Evolutionary conservation across 75 land plant genomes (phyloP).

Genomic region (Selaginella tamariscina): DNA sequence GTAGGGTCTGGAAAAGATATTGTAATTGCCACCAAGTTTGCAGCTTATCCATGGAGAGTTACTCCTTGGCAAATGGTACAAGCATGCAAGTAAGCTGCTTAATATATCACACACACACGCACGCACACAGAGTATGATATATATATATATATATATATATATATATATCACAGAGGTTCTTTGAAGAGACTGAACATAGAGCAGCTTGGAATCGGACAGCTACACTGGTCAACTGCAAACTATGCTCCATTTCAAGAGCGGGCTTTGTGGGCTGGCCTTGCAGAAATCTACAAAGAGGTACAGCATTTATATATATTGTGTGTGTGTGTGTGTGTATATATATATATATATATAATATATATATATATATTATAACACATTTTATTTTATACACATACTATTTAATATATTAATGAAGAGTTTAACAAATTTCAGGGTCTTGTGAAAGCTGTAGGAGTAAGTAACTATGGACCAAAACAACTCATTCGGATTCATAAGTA

Average conservation of each 20-base stretch:
- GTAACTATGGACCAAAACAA: slow-evolving; percentile 13
- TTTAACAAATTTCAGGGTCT: not conserved
- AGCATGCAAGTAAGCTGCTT: slow-evolving; percentile 3
- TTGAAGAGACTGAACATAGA: not conserved
- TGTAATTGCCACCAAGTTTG: slow-evolving; percentile 7
- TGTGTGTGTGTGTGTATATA: too few species aligned
- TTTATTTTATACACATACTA: too few species aligned
- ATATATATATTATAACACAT: too few species aligned
- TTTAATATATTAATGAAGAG: not conserved
- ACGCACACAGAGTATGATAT: not conserved
- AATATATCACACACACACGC: not conserved
- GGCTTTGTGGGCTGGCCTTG: slow-evolving; percentile 7
- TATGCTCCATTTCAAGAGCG: slow-evolving; percentile 10
- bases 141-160: too few species aligned
- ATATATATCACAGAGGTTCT: not conserved
- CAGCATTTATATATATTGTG: too few species aligned
- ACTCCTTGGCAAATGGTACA: slow-evolving; percentile 1
- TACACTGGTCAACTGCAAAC: slow-evolving; percentile 12
- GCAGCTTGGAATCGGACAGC: slow-evolving; percentile 2
- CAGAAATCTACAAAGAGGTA: slow-evolving; percentile 7
- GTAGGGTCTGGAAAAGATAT: not conserved
- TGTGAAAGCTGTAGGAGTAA: slow-evolving; percentile 8
- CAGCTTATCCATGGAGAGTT: slow-evolving; percentile 9
- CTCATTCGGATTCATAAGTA: slow-evolving; percentile 1
- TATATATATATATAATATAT: too few species aligned